These are phyloP conservation scores for Erysimum cheiranthoides DNA, from an alignment of 345 rosid genomes.

Conservation along the genomic window DNA sequence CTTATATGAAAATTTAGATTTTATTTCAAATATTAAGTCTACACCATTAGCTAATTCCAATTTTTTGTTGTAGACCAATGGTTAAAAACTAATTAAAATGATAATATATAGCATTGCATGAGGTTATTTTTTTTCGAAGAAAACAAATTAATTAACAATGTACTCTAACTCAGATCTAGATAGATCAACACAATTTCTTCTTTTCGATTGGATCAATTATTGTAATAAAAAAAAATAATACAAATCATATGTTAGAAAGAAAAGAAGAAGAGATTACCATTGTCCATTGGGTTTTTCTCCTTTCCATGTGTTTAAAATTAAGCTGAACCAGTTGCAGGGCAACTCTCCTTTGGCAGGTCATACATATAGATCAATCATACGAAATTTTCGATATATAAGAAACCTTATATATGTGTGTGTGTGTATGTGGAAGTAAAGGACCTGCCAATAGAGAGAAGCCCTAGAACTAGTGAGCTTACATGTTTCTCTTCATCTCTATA, in stretches of 20 bases:
- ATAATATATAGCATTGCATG: no score
- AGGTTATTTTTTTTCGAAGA: no score
- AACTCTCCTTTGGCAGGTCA: conserved; percentile 94
- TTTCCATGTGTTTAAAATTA: conserved; percentile 20
- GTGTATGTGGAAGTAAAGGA: conserved; percentile 11
- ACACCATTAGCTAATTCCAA: not conserved
- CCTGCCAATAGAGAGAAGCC: conserved; percentile 81
- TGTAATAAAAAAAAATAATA: not conserved
- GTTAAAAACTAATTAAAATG: no score
- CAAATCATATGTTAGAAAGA: not conserved
- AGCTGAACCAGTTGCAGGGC: conserved; percentile 78
- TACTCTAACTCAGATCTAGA: not conserved
- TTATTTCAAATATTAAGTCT: not conserved
- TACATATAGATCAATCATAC: not conserved
- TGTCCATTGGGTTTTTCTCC: conserved; percentile 23
- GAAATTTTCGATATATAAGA: not conserved
- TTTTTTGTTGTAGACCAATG: not conserved
- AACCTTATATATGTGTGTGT: not conserved
- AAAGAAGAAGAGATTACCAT: conserved; percentile 17
- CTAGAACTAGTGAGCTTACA: conserved; percentile 65
- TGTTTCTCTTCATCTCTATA: conserved; percentile 27
- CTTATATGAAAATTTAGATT: not conserved
- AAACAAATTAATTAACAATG: not conserved
- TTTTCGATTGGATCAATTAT: not conserved
- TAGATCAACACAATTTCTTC: conserved; percentile 5